Conservation (phyloP, 352 stramenopile genomes). For the Pseudoperonospora humuli region DNA sequence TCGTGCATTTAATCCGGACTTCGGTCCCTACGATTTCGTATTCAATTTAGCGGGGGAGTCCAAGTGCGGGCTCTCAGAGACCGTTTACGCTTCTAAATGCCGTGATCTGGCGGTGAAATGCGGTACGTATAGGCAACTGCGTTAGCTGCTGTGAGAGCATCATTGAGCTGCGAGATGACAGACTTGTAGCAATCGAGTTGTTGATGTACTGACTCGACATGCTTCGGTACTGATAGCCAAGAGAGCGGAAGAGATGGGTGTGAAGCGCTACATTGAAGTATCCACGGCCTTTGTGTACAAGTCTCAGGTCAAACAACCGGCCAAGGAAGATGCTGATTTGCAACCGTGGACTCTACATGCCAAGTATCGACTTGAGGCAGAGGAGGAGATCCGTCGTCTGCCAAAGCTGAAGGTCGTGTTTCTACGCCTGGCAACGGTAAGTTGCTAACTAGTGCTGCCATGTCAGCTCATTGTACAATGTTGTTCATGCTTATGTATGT, state of each 20-base stretch:
- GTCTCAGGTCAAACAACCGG: conserved; percentile 64
- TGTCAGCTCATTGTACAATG: background rate
- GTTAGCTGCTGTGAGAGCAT: background rate
- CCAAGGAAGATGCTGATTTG: conserved; percentile 49
- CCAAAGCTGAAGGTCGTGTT: conserved; percentile 54
- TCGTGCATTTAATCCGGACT: conserved; percentile 62
- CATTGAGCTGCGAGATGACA: background rate
- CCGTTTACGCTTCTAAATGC: conserved; percentile 78
- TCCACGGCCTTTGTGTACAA: conserved; percentile 88
- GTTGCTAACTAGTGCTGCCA: background rate
- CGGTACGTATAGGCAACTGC: conserved; percentile 55
- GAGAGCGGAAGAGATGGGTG: conserved; percentile 52
- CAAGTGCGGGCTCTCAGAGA: conserved; percentile 67
- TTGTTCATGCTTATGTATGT: background rate
- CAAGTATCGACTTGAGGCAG: conserved; percentile 82
- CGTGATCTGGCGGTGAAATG: conserved; percentile 80
- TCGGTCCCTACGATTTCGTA: conserved; percentile 74
- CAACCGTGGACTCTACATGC: conserved; percentile 80
- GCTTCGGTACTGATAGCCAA: conserved; percentile 26
- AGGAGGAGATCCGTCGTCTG: conserved; percentile 64
- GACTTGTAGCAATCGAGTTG: background rate
- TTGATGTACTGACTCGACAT: background rate
- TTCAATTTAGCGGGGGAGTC: conserved; percentile 83
- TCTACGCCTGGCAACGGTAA: conserved; percentile 65
- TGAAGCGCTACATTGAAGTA: conserved; percentile 81